Conservation (phyloP, 257 asterid species). For the Leptodermis oblonga region DNA sequence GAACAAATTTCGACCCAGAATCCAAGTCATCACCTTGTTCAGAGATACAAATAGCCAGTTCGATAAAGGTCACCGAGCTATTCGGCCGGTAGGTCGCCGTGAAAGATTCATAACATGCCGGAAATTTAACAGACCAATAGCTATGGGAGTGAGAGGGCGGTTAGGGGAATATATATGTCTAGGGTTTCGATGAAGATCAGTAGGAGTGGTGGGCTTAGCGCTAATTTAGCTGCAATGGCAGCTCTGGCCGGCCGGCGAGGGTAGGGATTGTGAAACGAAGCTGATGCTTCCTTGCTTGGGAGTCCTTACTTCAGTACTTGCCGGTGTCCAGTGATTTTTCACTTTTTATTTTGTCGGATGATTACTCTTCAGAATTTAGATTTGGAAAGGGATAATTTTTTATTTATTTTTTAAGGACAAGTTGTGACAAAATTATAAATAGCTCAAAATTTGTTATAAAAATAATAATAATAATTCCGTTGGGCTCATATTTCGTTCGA, state of each 20-base stretch:
- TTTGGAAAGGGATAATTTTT: too few species aligned
- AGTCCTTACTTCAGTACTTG: not conserved
- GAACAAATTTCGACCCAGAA: not conserved
- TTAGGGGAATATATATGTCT: not conserved
- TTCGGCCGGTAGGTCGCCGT: not conserved
- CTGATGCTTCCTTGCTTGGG: not conserved
- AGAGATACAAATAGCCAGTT: not conserved
- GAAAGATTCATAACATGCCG: not conserved
- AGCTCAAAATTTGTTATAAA: too few species aligned
- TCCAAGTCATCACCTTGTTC: slow-evolving; percentile 3
- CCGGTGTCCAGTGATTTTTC: not conserved
- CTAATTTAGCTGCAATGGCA: not conserved
- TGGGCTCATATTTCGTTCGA: too few species aligned
- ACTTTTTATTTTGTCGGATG: not conserved
- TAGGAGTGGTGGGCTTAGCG: not conserved
- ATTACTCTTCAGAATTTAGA: not conserved
- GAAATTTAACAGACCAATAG: not conserved
- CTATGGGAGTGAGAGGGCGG: not conserved
- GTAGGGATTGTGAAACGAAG: not conserved
- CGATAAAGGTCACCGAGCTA: not conserved
- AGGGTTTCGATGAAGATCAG: slow-evolving; percentile 9
- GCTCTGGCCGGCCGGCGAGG: not conserved
- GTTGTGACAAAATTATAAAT: too few species aligned
- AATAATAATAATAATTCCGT: too few species aligned
- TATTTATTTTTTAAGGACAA: too few species aligned